Conservation (phyloP, 129 eudicot genomes). For the Apium graveolens region DNA sequence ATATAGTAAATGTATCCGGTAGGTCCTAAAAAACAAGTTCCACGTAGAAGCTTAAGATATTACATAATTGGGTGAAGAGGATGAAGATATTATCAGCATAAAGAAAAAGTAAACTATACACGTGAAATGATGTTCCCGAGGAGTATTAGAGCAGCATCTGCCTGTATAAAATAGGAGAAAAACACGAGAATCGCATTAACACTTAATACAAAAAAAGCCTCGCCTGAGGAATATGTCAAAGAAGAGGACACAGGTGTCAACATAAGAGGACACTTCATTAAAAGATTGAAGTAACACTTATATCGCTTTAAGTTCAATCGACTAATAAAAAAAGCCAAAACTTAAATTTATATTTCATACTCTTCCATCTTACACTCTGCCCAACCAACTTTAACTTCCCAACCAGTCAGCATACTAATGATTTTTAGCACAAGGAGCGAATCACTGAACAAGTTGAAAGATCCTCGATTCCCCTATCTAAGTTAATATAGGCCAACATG, state of each 20-base stretch:
- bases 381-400: not conserved
- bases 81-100: slow-evolving; percentile 2
- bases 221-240: not conserved
- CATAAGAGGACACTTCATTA: not conserved
- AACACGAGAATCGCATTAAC: not conserved
- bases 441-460: not conserved
- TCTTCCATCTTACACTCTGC: not conserved
- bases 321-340: not conserved
- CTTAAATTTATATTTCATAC: not conserved
- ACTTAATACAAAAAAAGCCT: not conserved
- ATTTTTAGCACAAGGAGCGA: not conserved
- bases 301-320: not conserved
- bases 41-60: slow-evolving; percentile 12
- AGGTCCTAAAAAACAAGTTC: slow-evolving; percentile 44
- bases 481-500: not conserved
- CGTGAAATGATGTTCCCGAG: slow-evolving; percentile 58
- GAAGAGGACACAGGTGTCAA: not conserved
- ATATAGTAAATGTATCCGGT: slow-evolving; percentile 36
- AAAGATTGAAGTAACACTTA: not conserved
- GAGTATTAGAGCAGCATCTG: slow-evolving; percentile 75
- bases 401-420: not conserved
- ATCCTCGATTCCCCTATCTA: not conserved
- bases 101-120: slow-evolving; percentile 33
- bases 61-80: not conserved
- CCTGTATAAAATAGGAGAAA: slow-evolving; percentile 40